A percentile compares a stretch with the other conserved stretches of the same genome.
Conservation (phyloP, 73 alveolate species). For the Uronychia binucleata region DNA sequence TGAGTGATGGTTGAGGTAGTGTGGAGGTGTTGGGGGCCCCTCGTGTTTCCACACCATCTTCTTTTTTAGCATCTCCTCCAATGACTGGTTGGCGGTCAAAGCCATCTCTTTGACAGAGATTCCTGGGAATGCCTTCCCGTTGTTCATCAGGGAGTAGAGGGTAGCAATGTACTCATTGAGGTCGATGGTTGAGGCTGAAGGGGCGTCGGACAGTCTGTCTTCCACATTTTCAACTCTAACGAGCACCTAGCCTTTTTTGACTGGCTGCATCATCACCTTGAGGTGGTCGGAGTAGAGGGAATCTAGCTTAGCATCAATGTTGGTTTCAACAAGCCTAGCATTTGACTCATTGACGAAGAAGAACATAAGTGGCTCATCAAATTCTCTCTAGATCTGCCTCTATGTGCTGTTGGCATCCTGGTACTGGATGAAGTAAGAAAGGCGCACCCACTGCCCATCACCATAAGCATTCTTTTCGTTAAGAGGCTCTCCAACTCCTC, state of each 20-base stretch:
- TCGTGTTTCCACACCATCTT: slow-evolving; percentile 44
- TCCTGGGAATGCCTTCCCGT: background rate
- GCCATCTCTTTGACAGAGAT: slow-evolving; percentile 11
- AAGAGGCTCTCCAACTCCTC: slow-evolving; percentile 87
- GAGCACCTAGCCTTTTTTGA: background rate
- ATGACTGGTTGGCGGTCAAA: slow-evolving; percentile 34
- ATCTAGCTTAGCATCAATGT: background rate
- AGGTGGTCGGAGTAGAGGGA: background rate
- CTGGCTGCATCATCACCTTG: slow-evolving; percentile 5
- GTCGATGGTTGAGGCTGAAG: background rate
- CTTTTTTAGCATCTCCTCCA: slow-evolving; percentile 27
- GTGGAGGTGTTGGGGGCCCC: no score
- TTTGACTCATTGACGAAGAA: background rate
- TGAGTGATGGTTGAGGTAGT: no score
- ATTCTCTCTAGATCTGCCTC: slow-evolving; percentile 3
- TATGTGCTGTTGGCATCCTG: slow-evolving; percentile 3
- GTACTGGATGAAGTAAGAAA: no score
- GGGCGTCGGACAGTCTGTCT: background rate
- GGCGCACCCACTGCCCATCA: no score
- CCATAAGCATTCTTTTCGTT: slow-evolving; percentile 73
- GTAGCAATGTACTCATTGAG: background rate
- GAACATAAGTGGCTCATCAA: slow-evolving; percentile 40
- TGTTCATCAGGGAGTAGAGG: background rate
- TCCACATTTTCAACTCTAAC: slow-evolving; percentile 16
- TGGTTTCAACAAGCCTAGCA: background rate